Evolutionary conservation across 148 eudicot genomes (phyloP).

Genomic region (Limonium bicolor): DNA sequence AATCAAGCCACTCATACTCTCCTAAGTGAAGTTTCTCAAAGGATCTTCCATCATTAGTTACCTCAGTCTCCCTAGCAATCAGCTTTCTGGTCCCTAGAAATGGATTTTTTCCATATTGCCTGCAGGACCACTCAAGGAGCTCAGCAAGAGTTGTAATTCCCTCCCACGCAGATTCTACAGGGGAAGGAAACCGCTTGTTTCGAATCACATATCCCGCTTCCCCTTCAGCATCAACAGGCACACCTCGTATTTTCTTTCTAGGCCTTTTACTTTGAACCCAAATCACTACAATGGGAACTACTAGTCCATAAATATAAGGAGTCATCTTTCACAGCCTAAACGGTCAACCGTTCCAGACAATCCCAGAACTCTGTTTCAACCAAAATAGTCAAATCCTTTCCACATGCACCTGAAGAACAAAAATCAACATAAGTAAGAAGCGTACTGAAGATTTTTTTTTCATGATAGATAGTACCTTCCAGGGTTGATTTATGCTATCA

Average conservation of each 20-base stretch:
- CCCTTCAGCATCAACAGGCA: slow-evolving; percentile 53
- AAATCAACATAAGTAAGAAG: too few species aligned
- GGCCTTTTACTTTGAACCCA: slow-evolving; percentile 41
- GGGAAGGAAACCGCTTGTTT: slow-evolving; percentile 41
- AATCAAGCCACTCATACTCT: slow-evolving; percentile 76
- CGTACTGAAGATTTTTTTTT: too few species aligned
- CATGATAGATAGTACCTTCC: too few species aligned
- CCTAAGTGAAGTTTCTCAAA: slow-evolving; percentile 89
- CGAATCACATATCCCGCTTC: slow-evolving; percentile 58
- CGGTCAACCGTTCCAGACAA: too few species aligned
- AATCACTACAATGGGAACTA: slow-evolving; percentile 59
- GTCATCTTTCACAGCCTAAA: slow-evolving; percentile 31
- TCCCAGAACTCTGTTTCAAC: too few species aligned
- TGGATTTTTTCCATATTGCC: slow-evolving; percentile 29
- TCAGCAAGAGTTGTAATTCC: slow-evolving; percentile 78
- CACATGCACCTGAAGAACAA: too few species aligned
- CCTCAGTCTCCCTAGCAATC: slow-evolving; percentile 41
- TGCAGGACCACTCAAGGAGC: slow-evolving; percentile 74
- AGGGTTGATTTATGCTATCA: too few species aligned
- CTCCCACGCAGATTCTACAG: slow-evolving; percentile 51
- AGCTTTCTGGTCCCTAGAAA: slow-evolving; percentile 65
- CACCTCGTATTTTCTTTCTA: slow-evolving; percentile 46
- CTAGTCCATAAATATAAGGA: slow-evolving; percentile 42
- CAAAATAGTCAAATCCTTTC: too few species aligned
- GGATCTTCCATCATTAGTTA: slow-evolving; percentile 41